phyloP scores from a whole-genome alignment of 176 grass and related monocot species.

The Themeda triandra region DNA sequence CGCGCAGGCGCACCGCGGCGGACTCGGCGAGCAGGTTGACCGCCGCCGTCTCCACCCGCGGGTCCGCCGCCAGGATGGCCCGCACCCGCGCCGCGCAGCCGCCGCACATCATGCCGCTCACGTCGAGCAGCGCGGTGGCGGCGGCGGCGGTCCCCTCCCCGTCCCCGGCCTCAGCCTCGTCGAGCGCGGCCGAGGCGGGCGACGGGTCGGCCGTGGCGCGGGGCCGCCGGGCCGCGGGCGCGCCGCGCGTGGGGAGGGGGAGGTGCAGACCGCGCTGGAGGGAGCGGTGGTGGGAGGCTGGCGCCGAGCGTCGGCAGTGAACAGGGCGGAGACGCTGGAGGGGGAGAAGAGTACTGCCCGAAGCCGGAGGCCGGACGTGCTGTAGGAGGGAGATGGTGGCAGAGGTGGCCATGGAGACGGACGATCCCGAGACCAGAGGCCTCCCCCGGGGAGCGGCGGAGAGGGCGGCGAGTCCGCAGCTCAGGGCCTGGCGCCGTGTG shows the following conservation, averaged over 20 bases:
- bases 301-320: not conserved
- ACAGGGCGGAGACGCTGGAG: slow-evolving; percentile 18
- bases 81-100: slow-evolving; percentile 88
- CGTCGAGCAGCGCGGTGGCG: slow-evolving; percentile 69
- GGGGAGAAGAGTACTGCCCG: not conserved
- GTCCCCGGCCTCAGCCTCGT: not conserved
- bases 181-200: slow-evolving; percentile 36
- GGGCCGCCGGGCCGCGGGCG: not conserved
- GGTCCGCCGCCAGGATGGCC: slow-evolving; percentile 63
- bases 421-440: not conserved
- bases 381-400: not conserved
- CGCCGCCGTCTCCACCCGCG: slow-evolving; percentile 63
- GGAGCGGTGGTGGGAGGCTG: slow-evolving; percentile 4
- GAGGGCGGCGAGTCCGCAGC: not conserved
- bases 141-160: not conserved
- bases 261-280: not conserved
- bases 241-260: not conserved
- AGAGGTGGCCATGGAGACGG: slow-evolving; percentile 28
- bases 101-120: slow-evolving; percentile 96
- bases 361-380: not conserved
- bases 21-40: slow-evolving; percentile 94
- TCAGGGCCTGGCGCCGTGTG: not conserved
- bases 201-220: slow-evolving; percentile 39
- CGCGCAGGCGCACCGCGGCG: slow-evolving; percentile 61
- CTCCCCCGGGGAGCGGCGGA: not conserved